Percentiles rank a stretch among this genome's conserved stretches.
Conservation (phyloP, 805 yeast genomes). For the Saccharomyces paradoxus region DNA sequence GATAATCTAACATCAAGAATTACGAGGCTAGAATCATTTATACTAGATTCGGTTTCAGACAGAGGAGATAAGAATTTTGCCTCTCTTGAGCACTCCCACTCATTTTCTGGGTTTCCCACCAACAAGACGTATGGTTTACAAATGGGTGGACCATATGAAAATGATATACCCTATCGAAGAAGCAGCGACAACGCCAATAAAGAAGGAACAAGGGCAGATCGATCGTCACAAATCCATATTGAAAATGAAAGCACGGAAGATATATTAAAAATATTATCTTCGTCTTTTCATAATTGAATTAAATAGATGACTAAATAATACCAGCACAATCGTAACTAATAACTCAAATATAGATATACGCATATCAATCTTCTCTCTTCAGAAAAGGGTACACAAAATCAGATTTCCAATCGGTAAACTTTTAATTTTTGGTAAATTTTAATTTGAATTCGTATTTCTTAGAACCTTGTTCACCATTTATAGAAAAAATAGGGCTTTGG, state of each 20-base stretch:
- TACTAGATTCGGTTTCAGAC: not conserved
- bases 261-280: not conserved
- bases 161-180: not conserved
- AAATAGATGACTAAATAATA: not conserved
- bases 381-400: not conserved
- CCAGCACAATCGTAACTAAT: not conserved
- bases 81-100: not conserved
- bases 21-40: not conserved
- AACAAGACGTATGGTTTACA: not conserved
- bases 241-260: not conserved
- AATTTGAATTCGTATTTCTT: slow-evolving; percentile 33
- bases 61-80: not conserved
- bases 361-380: not conserved
- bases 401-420: not conserved
- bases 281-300: not conserved
- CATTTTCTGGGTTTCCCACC: not conserved
- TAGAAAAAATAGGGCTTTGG: slow-evolving; percentile 43
- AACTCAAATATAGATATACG: slow-evolving; percentile 1
- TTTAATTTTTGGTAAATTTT: slow-evolving; percentile 20
- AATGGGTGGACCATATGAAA: not conserved
- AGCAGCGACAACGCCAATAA: not conserved
- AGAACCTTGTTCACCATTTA: slow-evolving; percentile 28
- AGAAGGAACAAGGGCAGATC: not conserved
- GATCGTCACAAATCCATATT: not conserved
- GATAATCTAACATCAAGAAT: not conserved